phyloP scores from a whole-genome alignment of 2,329 filamentous ascomycete genomes.

The Aspergillus udagawae region DNA sequence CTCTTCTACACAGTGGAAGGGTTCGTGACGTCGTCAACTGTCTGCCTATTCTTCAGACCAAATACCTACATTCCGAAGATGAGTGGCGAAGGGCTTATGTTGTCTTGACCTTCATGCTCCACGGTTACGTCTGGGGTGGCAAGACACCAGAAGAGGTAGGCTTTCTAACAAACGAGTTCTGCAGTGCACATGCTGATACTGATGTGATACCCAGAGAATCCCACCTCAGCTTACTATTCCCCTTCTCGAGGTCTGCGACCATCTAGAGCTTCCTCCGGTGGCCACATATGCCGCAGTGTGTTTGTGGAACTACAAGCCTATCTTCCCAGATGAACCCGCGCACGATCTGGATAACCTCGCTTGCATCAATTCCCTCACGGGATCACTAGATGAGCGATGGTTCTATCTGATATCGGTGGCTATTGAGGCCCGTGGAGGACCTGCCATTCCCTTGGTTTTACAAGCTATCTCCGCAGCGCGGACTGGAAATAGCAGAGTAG shows the following conservation, averaged over 20 bases:
- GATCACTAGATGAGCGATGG: constrained; percentile 95
- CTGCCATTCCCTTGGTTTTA: constrained; percentile 84
- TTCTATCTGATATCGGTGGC: constrained; percentile 95
- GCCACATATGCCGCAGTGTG: constrained; percentile 90
- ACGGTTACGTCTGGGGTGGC: constrained; percentile 88
- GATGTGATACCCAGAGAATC: constrained; percentile 47
- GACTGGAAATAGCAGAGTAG: constrained; percentile 62
- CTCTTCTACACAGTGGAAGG: constrained; percentile 77
- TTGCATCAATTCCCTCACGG: constrained; percentile 86
- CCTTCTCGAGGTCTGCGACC: constrained; percentile 69
- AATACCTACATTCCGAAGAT: constrained; percentile 72
- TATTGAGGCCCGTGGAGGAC: constrained; percentile 86
- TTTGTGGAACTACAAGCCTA: constrained; percentile 94
- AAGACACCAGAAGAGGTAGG: constrained; percentile 66
- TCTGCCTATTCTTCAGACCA: constrained; percentile 78
- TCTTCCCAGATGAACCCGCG: constrained; percentile 77
- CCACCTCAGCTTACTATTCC: constrained; percentile 81
- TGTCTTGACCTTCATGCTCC: constrained; percentile 72
- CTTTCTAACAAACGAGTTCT: not conserved
- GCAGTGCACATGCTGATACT: not conserved
- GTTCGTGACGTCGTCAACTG: constrained; percentile 74
- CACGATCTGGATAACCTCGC: constrained; percentile 84
- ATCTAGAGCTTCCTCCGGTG: constrained; percentile 83
- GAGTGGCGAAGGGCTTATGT: constrained; percentile 90
- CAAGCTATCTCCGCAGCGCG: constrained; percentile 78